Evolutionary conservation across 2,329 filamentous ascomycete species (phyloP).

Genomic region (Cytospora schulzeri): DNA sequence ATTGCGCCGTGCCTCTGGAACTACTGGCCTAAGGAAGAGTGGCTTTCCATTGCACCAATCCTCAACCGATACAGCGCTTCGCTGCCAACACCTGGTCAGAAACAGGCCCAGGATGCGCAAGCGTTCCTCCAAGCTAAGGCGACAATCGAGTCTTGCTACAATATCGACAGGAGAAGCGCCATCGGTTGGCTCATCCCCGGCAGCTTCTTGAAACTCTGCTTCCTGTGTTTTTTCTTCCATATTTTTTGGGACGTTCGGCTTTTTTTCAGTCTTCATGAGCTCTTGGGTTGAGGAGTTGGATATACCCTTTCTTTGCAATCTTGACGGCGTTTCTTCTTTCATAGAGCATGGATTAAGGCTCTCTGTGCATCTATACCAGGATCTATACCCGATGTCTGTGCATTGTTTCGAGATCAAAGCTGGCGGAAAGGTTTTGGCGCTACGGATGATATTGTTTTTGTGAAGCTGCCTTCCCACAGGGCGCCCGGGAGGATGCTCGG

Average conservation of each 20-base stretch:
- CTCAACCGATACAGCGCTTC: slow-evolving; percentile 37
- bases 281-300: slow-evolving; percentile 3
- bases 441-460: slow-evolving; percentile 6
- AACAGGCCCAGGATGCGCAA: slow-evolving; percentile 40
- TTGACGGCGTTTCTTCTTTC: slow-evolving; percentile 15
- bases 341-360: not conserved
- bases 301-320: slow-evolving; percentile 20
- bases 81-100: slow-evolving; percentile 38
- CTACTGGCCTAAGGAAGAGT: slow-evolving; percentile 32
- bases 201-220: not conserved
- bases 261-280: not conserved
- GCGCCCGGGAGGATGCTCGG: not conserved
- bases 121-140: slow-evolving; percentile 31
- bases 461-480: not conserved
- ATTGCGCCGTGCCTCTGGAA: slow-evolving; percentile 29
- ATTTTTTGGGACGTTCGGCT: not conserved
- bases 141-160: slow-evolving; percentile 27
- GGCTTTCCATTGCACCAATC: slow-evolving; percentile 34
- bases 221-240: not conserved
- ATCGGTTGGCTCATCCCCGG: not conserved
- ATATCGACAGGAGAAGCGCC: slow-evolving; percentile 1
- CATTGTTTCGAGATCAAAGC: slow-evolving; percentile 10
- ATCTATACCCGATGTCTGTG: slow-evolving; percentile 3
- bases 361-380: slow-evolving; percentile 7
- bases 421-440: slow-evolving; percentile 16